Conservation (phyloP, 2,329 filamentous ascomycete genomes). For the Beauveria sp. region DNA sequence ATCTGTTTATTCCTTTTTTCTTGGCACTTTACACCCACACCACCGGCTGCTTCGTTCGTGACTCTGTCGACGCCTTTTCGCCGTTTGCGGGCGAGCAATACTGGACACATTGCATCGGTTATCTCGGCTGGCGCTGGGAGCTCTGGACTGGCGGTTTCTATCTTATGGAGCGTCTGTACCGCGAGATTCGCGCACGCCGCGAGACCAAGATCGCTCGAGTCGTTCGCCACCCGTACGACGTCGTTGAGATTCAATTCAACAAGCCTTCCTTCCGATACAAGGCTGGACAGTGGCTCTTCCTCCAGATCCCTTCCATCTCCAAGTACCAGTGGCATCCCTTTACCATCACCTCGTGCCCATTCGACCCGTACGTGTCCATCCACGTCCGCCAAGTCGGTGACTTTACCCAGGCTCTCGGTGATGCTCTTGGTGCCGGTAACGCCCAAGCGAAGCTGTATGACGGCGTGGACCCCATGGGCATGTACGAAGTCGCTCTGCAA, state of each 20-base stretch:
- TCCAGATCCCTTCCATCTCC: conserved; percentile 86
- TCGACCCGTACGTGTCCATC: conserved; percentile 88
- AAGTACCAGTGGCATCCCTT: conserved; percentile 96
- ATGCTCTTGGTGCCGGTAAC: conserved; percentile 83
- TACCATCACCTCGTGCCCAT: conserved; percentile 96
- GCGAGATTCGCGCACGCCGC: conserved; percentile 77
- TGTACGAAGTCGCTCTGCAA: conserved; percentile 95
- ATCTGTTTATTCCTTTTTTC: conserved; percentile 95
- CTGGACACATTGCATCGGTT: conserved; percentile 91
- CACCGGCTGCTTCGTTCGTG: conserved; percentile 91
- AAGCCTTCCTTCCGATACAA: conserved; percentile 98
- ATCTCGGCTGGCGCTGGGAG: conserved; percentile 97
- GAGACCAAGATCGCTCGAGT: conserved; percentile 88
- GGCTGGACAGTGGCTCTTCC: conserved; percentile 95
- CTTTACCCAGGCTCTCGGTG: conserved; percentile 88
- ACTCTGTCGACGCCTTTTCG: conserved; percentile 62
- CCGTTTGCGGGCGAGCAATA: conserved; percentile 77
- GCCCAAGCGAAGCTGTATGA: conserved; percentile 88
- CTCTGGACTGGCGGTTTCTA: conserved; percentile 80
- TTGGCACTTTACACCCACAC: conserved; percentile 93
- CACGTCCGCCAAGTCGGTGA: conserved; percentile 96
- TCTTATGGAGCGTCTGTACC: conserved; percentile 79
- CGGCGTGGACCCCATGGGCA: conserved; percentile 82
- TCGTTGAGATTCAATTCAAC: conserved; percentile 92
- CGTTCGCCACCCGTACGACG: conserved; percentile 92